These are phyloP conservation scores for Colletotrichum godetiae DNA, from an alignment of 2,329 filamentous ascomycete species.

Conservation along the genomic window DNA sequence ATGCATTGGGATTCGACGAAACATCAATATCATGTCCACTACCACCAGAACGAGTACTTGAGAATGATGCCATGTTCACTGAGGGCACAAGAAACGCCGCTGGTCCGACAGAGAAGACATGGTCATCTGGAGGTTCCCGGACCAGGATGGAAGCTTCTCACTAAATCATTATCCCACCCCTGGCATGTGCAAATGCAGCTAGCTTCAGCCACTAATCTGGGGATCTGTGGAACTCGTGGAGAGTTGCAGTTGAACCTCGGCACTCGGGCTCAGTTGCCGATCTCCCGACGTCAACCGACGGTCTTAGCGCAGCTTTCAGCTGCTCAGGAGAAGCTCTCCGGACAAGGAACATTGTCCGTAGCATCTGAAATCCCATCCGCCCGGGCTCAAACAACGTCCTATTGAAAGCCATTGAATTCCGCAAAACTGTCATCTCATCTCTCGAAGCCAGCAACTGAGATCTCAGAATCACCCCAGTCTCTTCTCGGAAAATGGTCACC, in stretches of 20 bases:
- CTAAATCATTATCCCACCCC: not conserved
- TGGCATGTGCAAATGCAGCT: constrained; percentile 30
- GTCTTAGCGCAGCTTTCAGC: constrained; percentile 21
- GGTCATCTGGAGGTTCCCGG: not conserved
- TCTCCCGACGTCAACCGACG: constrained; percentile 31
- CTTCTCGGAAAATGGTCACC: constrained; percentile 13
- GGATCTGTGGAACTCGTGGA: not conserved
- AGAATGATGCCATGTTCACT: not conserved
- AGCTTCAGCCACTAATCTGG: constrained; percentile 9
- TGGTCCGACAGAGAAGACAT: not conserved
- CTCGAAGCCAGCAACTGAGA: not conserved
- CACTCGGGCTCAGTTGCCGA: constrained; percentile 32
- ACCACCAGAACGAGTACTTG: not conserved
- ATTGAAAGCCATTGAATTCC: constrained; percentile 19
- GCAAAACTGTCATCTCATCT: constrained; percentile 8
- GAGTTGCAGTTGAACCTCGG: constrained; percentile 25
- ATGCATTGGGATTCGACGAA: not conserved
- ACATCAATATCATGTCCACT: not conserved
- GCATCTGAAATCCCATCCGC: constrained; percentile 19
- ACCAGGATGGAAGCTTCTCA: not conserved
- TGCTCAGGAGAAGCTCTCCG: constrained; percentile 7
- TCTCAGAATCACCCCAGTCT: not conserved
- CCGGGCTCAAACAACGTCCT: constrained; percentile 1
- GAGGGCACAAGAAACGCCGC: not conserved
- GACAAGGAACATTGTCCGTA: not conserved